These are phyloP conservation scores for Claviceps cyperi DNA, from an alignment of 2,329 filamentous ascomycete species.

Conservation along the genomic window DNA sequence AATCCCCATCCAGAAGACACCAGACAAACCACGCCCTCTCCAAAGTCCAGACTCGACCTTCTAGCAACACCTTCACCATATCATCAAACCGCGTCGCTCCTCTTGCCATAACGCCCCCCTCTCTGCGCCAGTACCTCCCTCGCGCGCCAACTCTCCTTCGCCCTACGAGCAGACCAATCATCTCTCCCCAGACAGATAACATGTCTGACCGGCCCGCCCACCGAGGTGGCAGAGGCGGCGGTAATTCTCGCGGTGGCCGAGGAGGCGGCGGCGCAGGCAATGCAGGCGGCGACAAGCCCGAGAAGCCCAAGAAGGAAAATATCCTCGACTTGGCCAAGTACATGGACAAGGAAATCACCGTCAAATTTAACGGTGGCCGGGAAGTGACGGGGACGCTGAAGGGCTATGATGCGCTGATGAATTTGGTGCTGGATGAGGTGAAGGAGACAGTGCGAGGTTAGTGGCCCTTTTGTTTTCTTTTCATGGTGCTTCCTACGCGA, in stretches of 20 bases:
- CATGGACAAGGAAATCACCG: slow-evolving; percentile 87
- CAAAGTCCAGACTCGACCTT: too few relatives aligned
- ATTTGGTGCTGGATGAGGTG: slow-evolving; percentile 88
- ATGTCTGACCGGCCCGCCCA: slow-evolving; percentile 39
- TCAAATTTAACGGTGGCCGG: slow-evolving; percentile 92
- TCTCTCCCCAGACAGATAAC: slow-evolving; percentile 4
- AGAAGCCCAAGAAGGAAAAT: slow-evolving; percentile 94
- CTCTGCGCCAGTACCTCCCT: not conserved
- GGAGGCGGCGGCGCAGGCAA: slow-evolving; percentile 30
- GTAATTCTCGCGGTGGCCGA: slow-evolving; percentile 16
- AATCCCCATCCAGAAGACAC: too few relatives aligned
- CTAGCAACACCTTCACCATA: too few relatives aligned
- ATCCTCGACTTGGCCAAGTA: slow-evolving; percentile 93
- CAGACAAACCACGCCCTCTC: too few relatives aligned
- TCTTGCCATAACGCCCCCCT: too few relatives aligned
- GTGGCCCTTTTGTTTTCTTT: slow-evolving; percentile 9
- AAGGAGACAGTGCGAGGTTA: slow-evolving; percentile 78
- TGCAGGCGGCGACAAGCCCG: slow-evolving; percentile 36
- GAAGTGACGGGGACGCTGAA: slow-evolving; percentile 86
- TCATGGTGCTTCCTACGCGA: too few relatives aligned
- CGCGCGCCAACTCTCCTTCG: not conserved
- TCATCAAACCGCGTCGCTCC: too few relatives aligned
- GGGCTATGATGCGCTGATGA: slow-evolving; percentile 96
- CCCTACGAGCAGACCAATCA: not conserved
- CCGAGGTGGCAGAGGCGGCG: slow-evolving; percentile 28